These are phyloP conservation scores for Pestalotiopsis fici DNA, from an alignment of 2,329 filamentous ascomycete species.

Conservation along the genomic window DNA sequence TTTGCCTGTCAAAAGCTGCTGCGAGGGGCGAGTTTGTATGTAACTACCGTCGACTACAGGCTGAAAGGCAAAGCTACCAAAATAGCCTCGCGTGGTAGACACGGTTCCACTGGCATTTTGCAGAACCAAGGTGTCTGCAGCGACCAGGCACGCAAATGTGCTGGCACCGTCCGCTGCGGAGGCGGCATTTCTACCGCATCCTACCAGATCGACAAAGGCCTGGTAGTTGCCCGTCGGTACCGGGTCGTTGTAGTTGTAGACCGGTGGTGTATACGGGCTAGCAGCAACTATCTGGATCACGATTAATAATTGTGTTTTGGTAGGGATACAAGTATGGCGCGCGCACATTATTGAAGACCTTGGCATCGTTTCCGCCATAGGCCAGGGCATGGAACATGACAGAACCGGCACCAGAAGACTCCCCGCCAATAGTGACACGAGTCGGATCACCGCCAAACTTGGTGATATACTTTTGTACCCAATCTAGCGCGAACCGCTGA, in stretches of 20 bases:
- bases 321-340: constrained; percentile 44
- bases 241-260: constrained; percentile 27
- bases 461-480: constrained; percentile 53
- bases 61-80: constrained; percentile 27
- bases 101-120: constrained; percentile 30
- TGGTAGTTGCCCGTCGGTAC: constrained; percentile 31
- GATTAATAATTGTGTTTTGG: background rate
- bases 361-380: constrained; percentile 41
- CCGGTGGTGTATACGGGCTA: constrained; percentile 1
- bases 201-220: constrained; percentile 25
- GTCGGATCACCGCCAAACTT: constrained; percentile 52
- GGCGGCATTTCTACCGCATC: background rate
- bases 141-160: constrained; percentile 34
- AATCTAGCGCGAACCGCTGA: constrained; percentile 46
- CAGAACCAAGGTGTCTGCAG: constrained; percentile 31
- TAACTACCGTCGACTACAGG: constrained; percentile 38
- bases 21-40: constrained; percentile 28
- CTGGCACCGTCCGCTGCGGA: background rate
- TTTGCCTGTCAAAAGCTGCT: constrained; percentile 26
- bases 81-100: constrained; percentile 28
- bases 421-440: constrained; percentile 55
- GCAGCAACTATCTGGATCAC: background rate
- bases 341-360: constrained; percentile 49
- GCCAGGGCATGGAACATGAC: constrained; percentile 50
- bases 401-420: constrained; percentile 53